These are phyloP conservation scores for Phytophthora agathidicida DNA, from an alignment of 352 stramenopile species.

Conservation along the genomic window DNA sequence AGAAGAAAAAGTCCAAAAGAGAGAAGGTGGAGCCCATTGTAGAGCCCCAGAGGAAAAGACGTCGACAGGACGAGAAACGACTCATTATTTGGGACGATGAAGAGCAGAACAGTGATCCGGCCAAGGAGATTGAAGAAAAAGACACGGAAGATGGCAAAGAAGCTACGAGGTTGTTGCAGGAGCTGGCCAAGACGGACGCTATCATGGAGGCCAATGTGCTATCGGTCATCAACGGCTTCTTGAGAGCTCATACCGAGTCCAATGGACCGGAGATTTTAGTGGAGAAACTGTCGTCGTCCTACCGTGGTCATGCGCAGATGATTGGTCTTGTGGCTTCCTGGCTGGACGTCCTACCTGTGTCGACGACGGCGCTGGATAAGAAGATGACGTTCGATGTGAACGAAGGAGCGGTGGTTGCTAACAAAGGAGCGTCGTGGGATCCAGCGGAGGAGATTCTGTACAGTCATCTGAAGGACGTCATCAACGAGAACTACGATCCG, in stretches of 20 bases:
- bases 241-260: slow-evolving; percentile 76
- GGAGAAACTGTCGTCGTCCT: slow-evolving; percentile 86
- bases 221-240: slow-evolving; percentile 83
- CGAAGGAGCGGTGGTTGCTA: slow-evolving; percentile 66
- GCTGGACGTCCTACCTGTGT: slow-evolving; percentile 71
- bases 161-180: slow-evolving; percentile 65
- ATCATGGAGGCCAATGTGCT: slow-evolving; percentile 89
- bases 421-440: slow-evolving; percentile 76
- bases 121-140: slow-evolving; percentile 53
- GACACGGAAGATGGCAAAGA: slow-evolving; percentile 82
- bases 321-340: slow-evolving; percentile 85
- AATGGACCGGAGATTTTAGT: slow-evolving; percentile 88
- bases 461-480: slow-evolving; percentile 72
- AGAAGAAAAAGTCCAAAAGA: slow-evolving; percentile 52
- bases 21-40: slow-evolving; percentile 27
- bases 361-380: slow-evolving; percentile 65
- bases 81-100: slow-evolving; percentile 90
- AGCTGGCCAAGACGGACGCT: slow-evolving; percentile 72
- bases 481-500: slow-evolving; percentile 85
- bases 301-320: slow-evolving; percentile 88
- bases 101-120: slow-evolving; percentile 35
- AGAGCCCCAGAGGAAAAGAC: slow-evolving; percentile 44
- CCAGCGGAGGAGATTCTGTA: slow-evolving; percentile 82
- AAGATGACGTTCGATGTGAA: slow-evolving; percentile 80
- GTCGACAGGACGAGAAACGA: slow-evolving; percentile 56